Evolutionary conservation across 2,329 filamentous ascomycete species (phyloP), one percentile per base, ranked within the genome.

Genomic region (Fusarium sp.): DNA sequence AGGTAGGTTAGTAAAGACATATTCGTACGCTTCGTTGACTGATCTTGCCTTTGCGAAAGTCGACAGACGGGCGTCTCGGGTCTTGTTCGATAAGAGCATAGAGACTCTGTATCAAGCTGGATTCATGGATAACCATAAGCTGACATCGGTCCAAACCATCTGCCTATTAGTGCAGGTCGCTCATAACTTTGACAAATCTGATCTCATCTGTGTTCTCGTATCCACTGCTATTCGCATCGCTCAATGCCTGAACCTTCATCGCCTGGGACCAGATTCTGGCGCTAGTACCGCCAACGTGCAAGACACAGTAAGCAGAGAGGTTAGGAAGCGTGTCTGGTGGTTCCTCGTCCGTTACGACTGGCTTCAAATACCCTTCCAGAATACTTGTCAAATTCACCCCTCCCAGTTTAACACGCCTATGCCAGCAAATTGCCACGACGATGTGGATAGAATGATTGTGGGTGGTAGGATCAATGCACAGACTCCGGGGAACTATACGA

Each of bases 271-370:
- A 1, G 18, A 46, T 10, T 10, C 23, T 8, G 8, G 13, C 3
- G 28, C 5, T 12, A 4, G 2, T 9, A 3, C 6, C 2, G 23
- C 1, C 2, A 11, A 9, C 3, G 6, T 4, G 7, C 11, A 6
- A 0, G 56, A n/a, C 3, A 4, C 1, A 4, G 2, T 58, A 1
- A 26, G 30, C 11, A 26, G 51, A 9, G 40, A 59, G 10, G 20
- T 59, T 7, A 41, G 41, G 37, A 59, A 45, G 20, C 26, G 40
- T 5, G 10, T 59, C 0, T 59, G 56, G 56, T 59, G 51, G 56
- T 59, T 59, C 20, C 56, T 59, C 2, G 56, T 57, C 2, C 56
- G 56, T 4, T 59, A 59, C 9, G 56, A 57, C n/a, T 59, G 56
- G 56, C 13, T 59, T 8, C 51, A 59, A 4, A 59, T 59, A 4